Percentiles rank a stretch among this genome's conserved stretches.
Evolutionary conservation across 1,284 basidiomycete genomes (phyloP).

Genomic region (Wallemia mellicola): DNA sequence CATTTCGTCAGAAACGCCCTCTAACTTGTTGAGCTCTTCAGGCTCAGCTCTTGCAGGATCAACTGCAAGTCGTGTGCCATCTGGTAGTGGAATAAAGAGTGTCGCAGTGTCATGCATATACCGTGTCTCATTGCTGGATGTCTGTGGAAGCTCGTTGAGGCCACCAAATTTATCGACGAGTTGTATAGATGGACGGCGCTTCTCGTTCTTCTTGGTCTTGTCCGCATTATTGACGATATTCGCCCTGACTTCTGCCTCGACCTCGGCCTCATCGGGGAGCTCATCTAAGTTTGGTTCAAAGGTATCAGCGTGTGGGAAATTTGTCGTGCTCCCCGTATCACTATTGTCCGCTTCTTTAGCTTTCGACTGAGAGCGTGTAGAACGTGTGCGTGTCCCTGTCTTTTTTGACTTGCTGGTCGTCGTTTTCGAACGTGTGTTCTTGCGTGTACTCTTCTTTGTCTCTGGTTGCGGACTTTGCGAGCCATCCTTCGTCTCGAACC

Average conservation of each 20-base stretch:
- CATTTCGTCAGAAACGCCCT: neutral
- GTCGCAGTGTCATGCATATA: neutral
- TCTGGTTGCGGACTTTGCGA: neutral
- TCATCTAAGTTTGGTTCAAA: neutral
- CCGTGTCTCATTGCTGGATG: neutral
- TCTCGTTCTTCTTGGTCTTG: neutral
- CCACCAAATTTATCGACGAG: neutral
- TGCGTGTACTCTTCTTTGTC: neutral
- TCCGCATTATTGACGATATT: neutral
- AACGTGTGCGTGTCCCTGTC: neutral
- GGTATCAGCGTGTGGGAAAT: too few relatives aligned
- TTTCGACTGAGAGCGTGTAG: too few relatives aligned
- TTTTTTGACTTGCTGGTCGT: too few relatives aligned
- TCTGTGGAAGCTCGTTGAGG: neutral
- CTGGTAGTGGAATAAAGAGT: neutral
- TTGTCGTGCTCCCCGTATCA: too few relatives aligned
- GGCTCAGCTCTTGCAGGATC: neutral
- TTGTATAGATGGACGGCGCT: neutral
- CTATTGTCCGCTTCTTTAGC: neutral
- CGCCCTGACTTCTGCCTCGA: neutral
- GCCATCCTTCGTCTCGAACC: neutral
- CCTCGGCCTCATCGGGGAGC: neutral
- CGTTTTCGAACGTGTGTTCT: too few relatives aligned
- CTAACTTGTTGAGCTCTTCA: neutral
- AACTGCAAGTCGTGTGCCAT: neutral